phyloP scores from a whole-genome alignment of 768 basidiomycete genomes.

The Lanmaoa pseudosensibilis region DNA sequence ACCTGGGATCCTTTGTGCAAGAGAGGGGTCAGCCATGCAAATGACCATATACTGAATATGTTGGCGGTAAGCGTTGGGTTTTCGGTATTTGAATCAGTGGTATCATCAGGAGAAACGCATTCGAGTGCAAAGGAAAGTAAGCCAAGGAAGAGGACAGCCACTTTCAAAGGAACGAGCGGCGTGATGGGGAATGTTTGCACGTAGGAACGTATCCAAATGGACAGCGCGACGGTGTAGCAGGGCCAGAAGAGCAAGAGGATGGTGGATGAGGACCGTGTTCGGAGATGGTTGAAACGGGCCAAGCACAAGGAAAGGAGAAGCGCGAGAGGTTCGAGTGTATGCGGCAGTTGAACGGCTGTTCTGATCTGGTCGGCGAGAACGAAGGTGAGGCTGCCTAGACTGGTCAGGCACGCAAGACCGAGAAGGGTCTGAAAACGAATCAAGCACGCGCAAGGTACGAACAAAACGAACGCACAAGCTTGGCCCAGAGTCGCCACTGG shows the following conservation, averaged over 20 bases:
- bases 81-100: constrained; percentile 48
- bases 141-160: constrained; percentile 44
- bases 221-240: constrained; percentile 47
- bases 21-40: constrained; percentile 83
- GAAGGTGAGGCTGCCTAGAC: constrained; percentile 44
- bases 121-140: constrained; percentile 63
- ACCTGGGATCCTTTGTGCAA: constrained; percentile 65
- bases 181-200: constrained; percentile 32
- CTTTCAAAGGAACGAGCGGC: constrained; percentile 46
- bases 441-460: neutral
- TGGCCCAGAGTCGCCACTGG: constrained; percentile 51
- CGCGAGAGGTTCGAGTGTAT: constrained; percentile 59
- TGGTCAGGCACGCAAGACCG: constrained; percentile 44
- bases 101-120: constrained; percentile 61
- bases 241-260: constrained; percentile 84
- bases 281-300: constrained; percentile 68
- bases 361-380: constrained; percentile 38
- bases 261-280: constrained; percentile 68
- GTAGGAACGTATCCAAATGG: constrained; percentile 63
- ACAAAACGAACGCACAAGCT: constrained; percentile 55
- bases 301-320: constrained; percentile 49
- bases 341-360: constrained; percentile 45
- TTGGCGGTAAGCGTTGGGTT: constrained; percentile 77
- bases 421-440: constrained; percentile 45
- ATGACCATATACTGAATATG: constrained; percentile 79